Conservation (phyloP, 441 rosid species). For the Syzygium syzygioides region DNA sequence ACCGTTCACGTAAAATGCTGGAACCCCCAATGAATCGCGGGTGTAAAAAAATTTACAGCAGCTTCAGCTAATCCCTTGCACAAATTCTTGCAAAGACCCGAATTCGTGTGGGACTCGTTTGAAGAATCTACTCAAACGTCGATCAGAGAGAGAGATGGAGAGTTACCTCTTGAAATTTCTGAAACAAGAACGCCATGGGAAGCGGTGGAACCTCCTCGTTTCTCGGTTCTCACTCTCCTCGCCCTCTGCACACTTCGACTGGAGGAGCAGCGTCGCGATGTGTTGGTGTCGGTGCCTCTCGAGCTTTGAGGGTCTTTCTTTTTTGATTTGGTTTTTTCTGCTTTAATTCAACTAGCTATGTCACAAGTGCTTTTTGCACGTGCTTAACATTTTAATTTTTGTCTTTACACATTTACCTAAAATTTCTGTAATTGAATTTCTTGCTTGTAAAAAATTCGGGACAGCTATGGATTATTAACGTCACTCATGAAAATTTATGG, state of each 20-base stretch:
- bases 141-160: neutral
- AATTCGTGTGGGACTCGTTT: neutral
- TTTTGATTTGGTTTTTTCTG: neutral
- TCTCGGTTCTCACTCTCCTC: neutral
- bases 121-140: neutral
- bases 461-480: neutral
- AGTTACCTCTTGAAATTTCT: slow-evolving; percentile 76
- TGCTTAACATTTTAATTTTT: neutral
- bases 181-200: slow-evolving; percentile 50
- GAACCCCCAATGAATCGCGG: neutral
- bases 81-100: neutral
- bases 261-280: neutral
- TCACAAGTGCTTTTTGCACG: neutral
- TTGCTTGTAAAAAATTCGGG: neutral
- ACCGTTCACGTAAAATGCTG: neutral
- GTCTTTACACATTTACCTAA: neutral
- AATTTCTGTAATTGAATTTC: neutral
- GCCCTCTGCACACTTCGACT: neutral
- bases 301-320: neutral
- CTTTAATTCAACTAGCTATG: neutral
- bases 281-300: neutral
- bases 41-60: neutral
- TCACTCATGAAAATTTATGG: neutral
- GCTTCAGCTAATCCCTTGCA: neutral
- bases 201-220: neutral